Percentiles rank a stretch among this genome's conserved stretches.
Conservation (phyloP, 2,329 filamentous ascomycete species). For the Didymosphaeria variabile region DNA sequence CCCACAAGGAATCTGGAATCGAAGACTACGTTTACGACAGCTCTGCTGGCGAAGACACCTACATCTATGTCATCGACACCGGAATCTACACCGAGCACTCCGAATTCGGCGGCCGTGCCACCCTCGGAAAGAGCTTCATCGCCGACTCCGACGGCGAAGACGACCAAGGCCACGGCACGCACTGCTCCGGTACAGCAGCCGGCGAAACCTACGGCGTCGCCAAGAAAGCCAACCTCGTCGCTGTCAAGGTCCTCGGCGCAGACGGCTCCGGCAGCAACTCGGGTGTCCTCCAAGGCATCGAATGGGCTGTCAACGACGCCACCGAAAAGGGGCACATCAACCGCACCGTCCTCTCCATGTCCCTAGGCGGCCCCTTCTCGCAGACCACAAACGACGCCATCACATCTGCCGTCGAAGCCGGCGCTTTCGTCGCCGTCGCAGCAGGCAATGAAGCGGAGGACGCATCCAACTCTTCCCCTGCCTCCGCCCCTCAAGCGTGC, state of each 20-base stretch:
- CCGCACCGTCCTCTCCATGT: slow-evolving; percentile 99
- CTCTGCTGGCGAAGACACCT: slow-evolving; percentile 94
- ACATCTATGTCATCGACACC: slow-evolving; percentile 98
- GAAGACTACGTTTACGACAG: slow-evolving; percentile 97
- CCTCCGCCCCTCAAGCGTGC: slow-evolving; percentile 87
- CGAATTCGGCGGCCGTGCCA: slow-evolving; percentile 94
- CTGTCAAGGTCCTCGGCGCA: slow-evolving; percentile 97
- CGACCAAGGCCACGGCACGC: slow-evolving; percentile 97
- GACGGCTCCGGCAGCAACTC: slow-evolving; percentile 99
- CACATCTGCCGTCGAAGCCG: slow-evolving; percentile 89
- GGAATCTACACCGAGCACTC: slow-evolving; percentile 94
- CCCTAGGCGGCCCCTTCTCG: slow-evolving; percentile 96
- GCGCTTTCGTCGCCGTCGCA: slow-evolving; percentile 96
- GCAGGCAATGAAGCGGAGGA: slow-evolving; percentile 99
- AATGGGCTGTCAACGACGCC: slow-evolving; percentile 91
- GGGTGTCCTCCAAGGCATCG: slow-evolving; percentile 97
- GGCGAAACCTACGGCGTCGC: slow-evolving; percentile 99
- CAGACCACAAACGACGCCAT: slow-evolving; percentile 88
- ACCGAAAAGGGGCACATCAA: slow-evolving; percentile 93
- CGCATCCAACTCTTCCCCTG: slow-evolving; percentile 98
- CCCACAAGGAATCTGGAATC: slow-evolving; percentile 85
- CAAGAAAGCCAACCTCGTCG: slow-evolving; percentile 96
- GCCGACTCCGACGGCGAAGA: slow-evolving; percentile 83
- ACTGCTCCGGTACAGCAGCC: slow-evolving; percentile 97
- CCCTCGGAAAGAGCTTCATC: slow-evolving; percentile 98